Percentiles rank a stretch among this genome's conserved stretches.
phyloP scores from a whole-genome alignment of 169 alveolate genomes.

The Plasmodium ovale region DNA sequence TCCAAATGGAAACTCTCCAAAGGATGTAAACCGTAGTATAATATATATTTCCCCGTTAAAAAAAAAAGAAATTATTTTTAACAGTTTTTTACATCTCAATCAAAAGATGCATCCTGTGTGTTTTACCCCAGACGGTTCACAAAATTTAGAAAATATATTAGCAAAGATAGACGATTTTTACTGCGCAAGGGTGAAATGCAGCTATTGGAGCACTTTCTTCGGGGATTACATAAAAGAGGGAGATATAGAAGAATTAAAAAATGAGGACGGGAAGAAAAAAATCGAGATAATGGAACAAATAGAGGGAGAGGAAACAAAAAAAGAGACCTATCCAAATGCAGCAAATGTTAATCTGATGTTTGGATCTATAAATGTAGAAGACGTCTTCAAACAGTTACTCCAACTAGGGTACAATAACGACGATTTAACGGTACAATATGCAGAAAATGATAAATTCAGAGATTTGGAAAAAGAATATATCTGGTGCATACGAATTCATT shows the following conservation, averaged over 20 bases:
- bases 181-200: slow-evolving; percentile 28
- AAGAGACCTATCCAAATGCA: neutral
- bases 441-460: neutral
- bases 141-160: slow-evolving; percentile 43
- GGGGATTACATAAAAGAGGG: slow-evolving; percentile 63
- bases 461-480: neutral
- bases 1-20: neutral
- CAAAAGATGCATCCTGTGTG: slow-evolving; percentile 48
- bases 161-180: slow-evolving; percentile 28
- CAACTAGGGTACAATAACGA: slow-evolving; percentile 14
- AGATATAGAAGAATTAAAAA: slow-evolving; percentile 20
- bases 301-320: neutral
- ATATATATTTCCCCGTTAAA: slow-evolving; percentile 23
- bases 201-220: slow-evolving; percentile 6
- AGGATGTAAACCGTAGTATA: neutral
- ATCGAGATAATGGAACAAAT: neutral
- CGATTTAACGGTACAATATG: slow-evolving; percentile 20
- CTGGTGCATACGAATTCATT: slow-evolving; percentile 42
- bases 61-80: slow-evolving; percentile 30
- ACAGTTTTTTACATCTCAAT: slow-evolving; percentile 20
- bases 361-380: slow-evolving; percentile 47
- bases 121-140: slow-evolving; percentile 15
- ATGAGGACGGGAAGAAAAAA: neutral
- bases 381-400: slow-evolving; percentile 1
- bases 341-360: slow-evolving; percentile 20